Base-by-base conservation (phyloP, 2,329 filamentous ascomycete genomes). In the Trichoderma hamatum region DNA sequence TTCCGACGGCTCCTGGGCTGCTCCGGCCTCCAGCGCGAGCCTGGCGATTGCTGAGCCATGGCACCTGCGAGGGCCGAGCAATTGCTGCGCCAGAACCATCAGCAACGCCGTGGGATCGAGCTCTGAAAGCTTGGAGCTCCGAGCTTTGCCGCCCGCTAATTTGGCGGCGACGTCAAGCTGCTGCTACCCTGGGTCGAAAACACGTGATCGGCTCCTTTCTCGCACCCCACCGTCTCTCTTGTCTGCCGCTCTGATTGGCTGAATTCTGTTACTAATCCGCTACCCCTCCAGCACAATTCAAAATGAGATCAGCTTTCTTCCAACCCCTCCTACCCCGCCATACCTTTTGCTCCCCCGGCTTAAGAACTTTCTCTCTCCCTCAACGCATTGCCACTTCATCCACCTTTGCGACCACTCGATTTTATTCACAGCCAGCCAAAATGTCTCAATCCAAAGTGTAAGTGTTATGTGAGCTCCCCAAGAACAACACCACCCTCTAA, bases 371-470 rank as follows among this genome's bases (percentile, higher is more conserved):
- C 75, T 76, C 75, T 75, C 78, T 80, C 76, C 75, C 78, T 76
- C 78, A 80, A 78, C 79, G 82, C 77, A 77, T 79, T 75, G 39
- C 52, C 32, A 76, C 79, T 73, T 77, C 81, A 73, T 78, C 78
- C 76, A 78, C 78, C 76, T 79, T 80, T 74, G 73, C 70, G 75
- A 70, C 76, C 61, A 72, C 78, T 73, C 80, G 83, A 75, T 83
- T 81, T 76, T 86, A 85, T 76, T 83, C 81, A 80, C 82, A 92
- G 79, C 82, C 90, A 78, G 83, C 87, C 85, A 90, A 86, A 82
- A 97, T 97, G 93, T 70, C 74, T 72, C 16, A 3, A n/a, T 43
- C 88, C 81, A 89, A 90, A 81, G 89, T 89, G 84, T 93, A 85
- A 84, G 89, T 86, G 3, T 9, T 10, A 39, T 11, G 49, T 28